These are phyloP conservation scores for Ceratobasidium sp. DNA, from an alignment of 1,284 basidiomycete genomes.

Conservation along the genomic window DNA sequence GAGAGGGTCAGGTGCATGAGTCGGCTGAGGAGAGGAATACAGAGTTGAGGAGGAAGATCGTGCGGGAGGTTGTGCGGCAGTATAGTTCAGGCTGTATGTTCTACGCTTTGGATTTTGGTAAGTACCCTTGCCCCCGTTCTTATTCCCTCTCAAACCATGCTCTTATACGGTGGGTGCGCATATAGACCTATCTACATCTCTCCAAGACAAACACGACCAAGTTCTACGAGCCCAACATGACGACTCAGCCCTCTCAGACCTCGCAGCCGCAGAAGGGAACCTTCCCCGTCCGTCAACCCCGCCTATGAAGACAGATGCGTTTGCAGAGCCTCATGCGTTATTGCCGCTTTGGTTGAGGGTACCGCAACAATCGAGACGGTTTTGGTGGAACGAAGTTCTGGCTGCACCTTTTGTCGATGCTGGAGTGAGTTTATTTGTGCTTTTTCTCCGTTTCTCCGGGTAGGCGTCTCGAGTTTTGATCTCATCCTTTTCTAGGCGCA, in stretches of 20 bases:
- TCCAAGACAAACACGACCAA: constrained; percentile 82
- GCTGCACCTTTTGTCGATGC: constrained; percentile 80
- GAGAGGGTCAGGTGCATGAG: constrained; percentile 60
- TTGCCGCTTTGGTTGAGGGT: constrained; percentile 88
- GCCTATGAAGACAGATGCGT: constrained; percentile 57
- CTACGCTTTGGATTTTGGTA: constrained; percentile 83
- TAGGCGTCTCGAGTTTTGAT: too few species aligned
- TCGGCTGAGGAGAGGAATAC: constrained; percentile 74
- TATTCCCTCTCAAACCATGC: constrained; percentile 1
- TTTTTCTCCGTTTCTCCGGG: not conserved
- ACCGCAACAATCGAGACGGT: constrained; percentile 69
- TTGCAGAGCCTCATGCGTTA: constrained; percentile 76
- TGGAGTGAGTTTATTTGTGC: constrained; percentile 66
- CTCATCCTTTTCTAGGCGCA: constrained; percentile 68
- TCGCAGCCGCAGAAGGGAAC: constrained; percentile 60
- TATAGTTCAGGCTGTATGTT: constrained; percentile 85
- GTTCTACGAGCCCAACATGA: constrained; percentile 68
- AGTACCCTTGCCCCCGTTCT: constrained; percentile 49
- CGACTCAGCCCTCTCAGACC: constrained; percentile 60
- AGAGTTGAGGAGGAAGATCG: constrained; percentile 81
- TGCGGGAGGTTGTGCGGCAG: constrained; percentile 78
- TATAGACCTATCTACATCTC: constrained; percentile 79
- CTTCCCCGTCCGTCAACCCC: not conserved
- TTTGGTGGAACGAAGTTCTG: constrained; percentile 93
- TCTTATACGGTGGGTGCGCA: too few species aligned